These are phyloP conservation scores for Arthonia radiata DNA, from an alignment of 495 filamentous ascomycete species.

Conservation along the genomic window DNA sequence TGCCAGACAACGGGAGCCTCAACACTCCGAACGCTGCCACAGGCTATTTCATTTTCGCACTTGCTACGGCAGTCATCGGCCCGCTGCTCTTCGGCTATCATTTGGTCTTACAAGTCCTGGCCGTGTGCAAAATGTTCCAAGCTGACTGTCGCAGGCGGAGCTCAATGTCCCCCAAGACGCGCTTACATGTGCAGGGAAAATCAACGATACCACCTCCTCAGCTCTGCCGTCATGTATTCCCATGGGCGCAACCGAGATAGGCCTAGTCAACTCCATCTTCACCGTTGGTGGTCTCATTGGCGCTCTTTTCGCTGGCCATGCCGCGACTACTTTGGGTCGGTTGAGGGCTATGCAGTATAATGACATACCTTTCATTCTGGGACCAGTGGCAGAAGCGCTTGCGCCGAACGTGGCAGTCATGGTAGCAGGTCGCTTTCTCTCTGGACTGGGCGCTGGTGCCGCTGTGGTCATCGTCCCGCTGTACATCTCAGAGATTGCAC, in stretches of 20 bases:
- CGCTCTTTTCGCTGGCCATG: constrained; percentile 49
- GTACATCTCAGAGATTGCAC: constrained; percentile 78
- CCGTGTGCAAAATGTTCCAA: constrained; percentile 2
- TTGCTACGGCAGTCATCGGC: constrained; percentile 43
- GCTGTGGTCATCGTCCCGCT: constrained; percentile 86
- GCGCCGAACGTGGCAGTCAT: constrained; percentile 42
- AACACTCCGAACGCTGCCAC: no score
- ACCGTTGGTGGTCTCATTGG: constrained; percentile 74
- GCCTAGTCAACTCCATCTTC: constrained; percentile 67
- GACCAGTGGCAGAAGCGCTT: constrained; percentile 47
- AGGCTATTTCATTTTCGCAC: constrained; percentile 36
- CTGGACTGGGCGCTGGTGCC: constrained; percentile 65
- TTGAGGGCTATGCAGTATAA: constrained; percentile 44
- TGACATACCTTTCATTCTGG: constrained; percentile 49
- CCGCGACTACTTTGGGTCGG: constrained; percentile 49
- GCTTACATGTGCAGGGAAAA: constrained; percentile 36
- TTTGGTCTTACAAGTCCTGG: constrained; percentile 28
- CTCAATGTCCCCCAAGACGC: constrained; percentile 84
- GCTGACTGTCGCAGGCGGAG: constrained; percentile 39
- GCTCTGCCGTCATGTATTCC: constrained; percentile 51
- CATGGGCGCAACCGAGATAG: constrained; percentile 54
- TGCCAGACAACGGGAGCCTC: no score
- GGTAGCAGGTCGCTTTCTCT: constrained; percentile 47
- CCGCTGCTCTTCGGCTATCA: constrained; percentile 90
- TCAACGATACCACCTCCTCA: constrained; percentile 9